A percentile compares a stretch with the other conserved stretches of the same genome.
phyloP scores from a whole-genome alignment of 2,329 filamentous ascomycete genomes.

The Ophiosphaerella herpotricha region DNA sequence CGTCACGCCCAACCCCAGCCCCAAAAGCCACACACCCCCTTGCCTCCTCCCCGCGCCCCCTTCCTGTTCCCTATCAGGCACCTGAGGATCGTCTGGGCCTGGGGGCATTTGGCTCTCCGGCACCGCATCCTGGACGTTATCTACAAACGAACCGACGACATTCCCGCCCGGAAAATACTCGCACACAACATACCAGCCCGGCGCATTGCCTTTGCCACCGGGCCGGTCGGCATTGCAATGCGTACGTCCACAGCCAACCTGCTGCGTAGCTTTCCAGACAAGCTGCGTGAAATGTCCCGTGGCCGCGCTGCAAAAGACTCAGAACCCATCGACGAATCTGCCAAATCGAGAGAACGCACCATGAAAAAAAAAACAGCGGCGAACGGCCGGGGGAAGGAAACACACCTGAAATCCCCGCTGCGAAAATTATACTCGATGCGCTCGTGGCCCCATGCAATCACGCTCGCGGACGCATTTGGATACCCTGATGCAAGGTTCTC shows the following conservation, averaged over 20 bases:
- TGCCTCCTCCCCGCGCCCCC: not conserved
- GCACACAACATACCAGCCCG: constrained; percentile 33
- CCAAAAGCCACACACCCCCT: not conserved
- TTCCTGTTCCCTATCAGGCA: too few relatives aligned
- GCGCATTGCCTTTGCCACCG: constrained; percentile 7
- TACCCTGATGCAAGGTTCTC: constrained; percentile 77
- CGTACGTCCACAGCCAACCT: constrained; percentile 18
- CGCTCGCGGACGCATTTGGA: constrained; percentile 59
- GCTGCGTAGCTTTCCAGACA: constrained; percentile 27
- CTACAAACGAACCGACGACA: constrained; percentile 11
- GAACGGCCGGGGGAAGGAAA: too few relatives aligned
- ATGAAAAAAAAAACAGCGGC: not conserved
- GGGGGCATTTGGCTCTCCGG: not conserved
- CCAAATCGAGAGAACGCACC: too few relatives aligned
- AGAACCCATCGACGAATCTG: not conserved
- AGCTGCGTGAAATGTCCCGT: constrained; percentile 36
- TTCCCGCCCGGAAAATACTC: constrained; percentile 45
- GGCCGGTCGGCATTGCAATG: not conserved
- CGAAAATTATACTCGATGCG: constrained; percentile 62
- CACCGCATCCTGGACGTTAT: not conserved
- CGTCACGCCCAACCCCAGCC: not conserved
- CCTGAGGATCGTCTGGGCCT: too few relatives aligned
- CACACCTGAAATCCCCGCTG: constrained; percentile 43
- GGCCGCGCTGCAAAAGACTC: constrained; percentile 55
- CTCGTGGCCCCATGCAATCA: constrained; percentile 72